A percentile compares a stretch with the other conserved stretches of the same genome.
phyloP scores from a whole-genome alignment of 1,284 basidiomycete genomes.

The Austroboletus novae-zelandiae region DNA sequence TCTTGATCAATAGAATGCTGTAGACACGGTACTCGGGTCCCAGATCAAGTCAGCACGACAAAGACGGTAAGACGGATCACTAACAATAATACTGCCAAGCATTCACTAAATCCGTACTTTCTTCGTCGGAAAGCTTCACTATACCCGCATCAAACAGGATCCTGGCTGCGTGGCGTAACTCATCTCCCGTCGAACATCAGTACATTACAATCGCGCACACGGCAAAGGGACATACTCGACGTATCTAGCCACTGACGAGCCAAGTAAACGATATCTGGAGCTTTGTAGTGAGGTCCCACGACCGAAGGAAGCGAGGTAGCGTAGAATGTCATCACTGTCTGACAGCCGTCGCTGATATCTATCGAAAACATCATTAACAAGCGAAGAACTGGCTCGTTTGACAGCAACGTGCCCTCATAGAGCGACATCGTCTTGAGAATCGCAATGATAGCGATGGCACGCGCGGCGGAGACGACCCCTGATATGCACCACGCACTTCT shows the following conservation, averaged over 20 bases:
- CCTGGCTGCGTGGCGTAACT: constrained; percentile 73
- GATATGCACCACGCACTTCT: constrained; percentile 70
- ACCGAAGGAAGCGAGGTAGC: constrained; percentile 60
- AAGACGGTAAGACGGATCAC: constrained; percentile 21
- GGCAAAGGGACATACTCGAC: constrained; percentile 48
- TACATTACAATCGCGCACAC: background rate
- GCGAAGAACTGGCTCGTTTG: background rate
- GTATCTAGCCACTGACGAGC: constrained; percentile 74
- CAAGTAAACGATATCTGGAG: constrained; percentile 71
- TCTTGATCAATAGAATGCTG: constrained; percentile 56
- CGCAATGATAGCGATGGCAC: constrained; percentile 65
- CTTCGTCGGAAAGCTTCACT: constrained; percentile 62
- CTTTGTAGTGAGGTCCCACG: constrained; percentile 56
- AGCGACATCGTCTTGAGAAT: constrained; percentile 69
- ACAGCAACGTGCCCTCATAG: constrained; percentile 56
- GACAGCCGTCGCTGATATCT: constrained; percentile 68
- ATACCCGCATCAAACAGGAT: constrained; percentile 75
- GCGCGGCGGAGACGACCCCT: constrained; percentile 60
- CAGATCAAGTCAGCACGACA: constrained; percentile 12
- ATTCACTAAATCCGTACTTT: constrained; percentile 59
- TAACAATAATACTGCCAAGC: constrained; percentile 68
- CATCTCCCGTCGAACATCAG: constrained; percentile 42
- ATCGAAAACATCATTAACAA: constrained; percentile 1
- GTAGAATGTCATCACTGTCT: constrained; percentile 77
- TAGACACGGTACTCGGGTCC: constrained; percentile 58